Base-by-base conservation (phyloP, 495 filamentous ascomycete species). In the Clavariopsis aquatica region DNA sequence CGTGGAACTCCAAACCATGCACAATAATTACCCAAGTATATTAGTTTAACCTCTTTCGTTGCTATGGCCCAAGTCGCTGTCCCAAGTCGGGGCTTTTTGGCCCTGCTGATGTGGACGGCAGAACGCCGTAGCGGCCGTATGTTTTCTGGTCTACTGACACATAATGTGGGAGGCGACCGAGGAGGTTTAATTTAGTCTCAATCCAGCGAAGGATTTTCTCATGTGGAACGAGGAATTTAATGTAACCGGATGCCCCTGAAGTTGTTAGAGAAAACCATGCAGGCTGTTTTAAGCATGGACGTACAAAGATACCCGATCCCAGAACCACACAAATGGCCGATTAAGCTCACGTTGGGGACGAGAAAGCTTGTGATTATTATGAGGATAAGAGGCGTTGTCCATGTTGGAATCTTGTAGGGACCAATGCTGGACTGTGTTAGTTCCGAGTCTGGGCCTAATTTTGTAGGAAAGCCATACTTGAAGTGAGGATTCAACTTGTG, bases 131-230 rank as follows among this genome's bases (percentile, higher is more conserved):
- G 51, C 92, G 83, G n/a, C 92, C 92, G 71, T 91, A 95, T n/a
- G 89, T 95, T 83, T 95, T 96, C 73, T 96, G 92, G 71, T 97
- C 92, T 13, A 97, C 85, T 20, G 89, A 92, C 17, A 97, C 87
- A 70, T 95, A 97, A 75, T 93, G 89, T 17, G 92, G 91, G 38
- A 96, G 75, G 60, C 90, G 81, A 15, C 86, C 89, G 2, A 95
- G 79, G 20, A 96, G 82, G 66, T 96, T 93, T 55, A 95, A 70
- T 74, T 90, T 95, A 20, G 83, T 82, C 76, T 97, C 92, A 53
- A 96, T 84, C 84, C 84, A 96, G 51, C 92, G 81, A 41, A 96
- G 78, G 26, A 87, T 76, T 78, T 85, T 86, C 70, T 96, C 92
- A 0, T 90, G 91, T 26, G 92, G 92, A 31, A 88, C 88, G 23